These are phyloP conservation scores for Blastomyces emzantsi DNA, from an alignment of 2,329 filamentous ascomycete species.

Conservation along the genomic window DNA sequence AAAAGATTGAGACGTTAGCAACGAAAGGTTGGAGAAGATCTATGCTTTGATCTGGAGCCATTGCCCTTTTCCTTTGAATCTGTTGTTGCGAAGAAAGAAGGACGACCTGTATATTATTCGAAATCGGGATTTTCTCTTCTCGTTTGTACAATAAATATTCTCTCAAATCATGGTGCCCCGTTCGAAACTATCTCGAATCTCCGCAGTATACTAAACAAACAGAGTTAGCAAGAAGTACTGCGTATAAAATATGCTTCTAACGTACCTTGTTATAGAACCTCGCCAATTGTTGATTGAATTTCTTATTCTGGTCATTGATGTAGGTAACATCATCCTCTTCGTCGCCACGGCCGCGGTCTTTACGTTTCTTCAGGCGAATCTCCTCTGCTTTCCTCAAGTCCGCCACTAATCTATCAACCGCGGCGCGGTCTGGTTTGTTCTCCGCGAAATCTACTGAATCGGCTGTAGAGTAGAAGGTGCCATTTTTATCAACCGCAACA, in stretches of 20 bases:
- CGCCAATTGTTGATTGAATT: constrained; percentile 96
- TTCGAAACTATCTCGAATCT: constrained; percentile 97
- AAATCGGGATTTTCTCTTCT: neutral
- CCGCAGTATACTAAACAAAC: constrained; percentile 63
- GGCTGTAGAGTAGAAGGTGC: constrained; percentile 81
- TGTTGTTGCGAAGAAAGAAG: neutral
- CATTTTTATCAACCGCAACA: constrained; percentile 85
- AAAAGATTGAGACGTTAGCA: constrained; percentile 72
- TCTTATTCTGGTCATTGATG: constrained; percentile 99
- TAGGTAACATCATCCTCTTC: constrained; percentile 91
- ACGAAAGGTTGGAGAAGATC: constrained; percentile 77
- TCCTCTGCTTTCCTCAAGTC: constrained; percentile 88
- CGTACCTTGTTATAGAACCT: constrained; percentile 87
- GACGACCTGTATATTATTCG: constrained; percentile 7
- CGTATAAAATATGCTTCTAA: constrained; percentile 12
- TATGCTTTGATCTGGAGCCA: constrained; percentile 58
- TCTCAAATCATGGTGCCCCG: constrained; percentile 84
- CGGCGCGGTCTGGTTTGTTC: constrained; percentile 78
- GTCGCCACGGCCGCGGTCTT: constrained; percentile 68
- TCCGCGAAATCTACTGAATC: constrained; percentile 73
- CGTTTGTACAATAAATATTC: constrained; percentile 11
- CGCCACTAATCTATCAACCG: constrained; percentile 75
- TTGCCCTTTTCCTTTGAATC: neutral
- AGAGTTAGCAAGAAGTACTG: constrained; percentile 7
- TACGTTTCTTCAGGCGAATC: constrained; percentile 72